A percentile compares a stretch with the other conserved stretches of the same genome.
Evolutionary conservation across 2,329 filamentous ascomycete species (phyloP).

Genomic region (Aspergillus sp.): DNA sequence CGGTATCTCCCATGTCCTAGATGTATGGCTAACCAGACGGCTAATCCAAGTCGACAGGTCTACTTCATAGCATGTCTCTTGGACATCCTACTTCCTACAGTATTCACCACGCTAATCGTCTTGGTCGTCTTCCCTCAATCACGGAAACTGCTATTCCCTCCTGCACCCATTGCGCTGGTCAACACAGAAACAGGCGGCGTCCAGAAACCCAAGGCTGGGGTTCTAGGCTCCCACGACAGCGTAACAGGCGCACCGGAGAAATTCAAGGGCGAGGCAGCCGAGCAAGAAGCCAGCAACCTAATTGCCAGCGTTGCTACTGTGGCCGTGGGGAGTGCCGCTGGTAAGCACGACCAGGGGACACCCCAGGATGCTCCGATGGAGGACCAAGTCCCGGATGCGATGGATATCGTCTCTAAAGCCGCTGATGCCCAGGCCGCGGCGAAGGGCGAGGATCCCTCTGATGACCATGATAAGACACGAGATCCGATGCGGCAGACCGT

Average conservation of each 20-base stretch:
- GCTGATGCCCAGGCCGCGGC: conserved; percentile 57
- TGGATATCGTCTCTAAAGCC: conserved; percentile 54
- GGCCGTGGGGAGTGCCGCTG: conserved; percentile 55
- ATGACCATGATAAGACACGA: conserved; percentile 72
- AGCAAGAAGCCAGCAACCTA: conserved; percentile 79
- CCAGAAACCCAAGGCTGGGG: conserved; percentile 73
- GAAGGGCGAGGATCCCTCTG: conserved; percentile 50
- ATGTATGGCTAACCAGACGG: not conserved
- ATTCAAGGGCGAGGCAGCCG: conserved; percentile 78
- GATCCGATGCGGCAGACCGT: conserved; percentile 74
- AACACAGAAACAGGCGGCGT: conserved; percentile 68
- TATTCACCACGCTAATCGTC: conserved; percentile 60
- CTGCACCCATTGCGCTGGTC: conserved; percentile 73
- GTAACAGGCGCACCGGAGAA: conserved; percentile 81
- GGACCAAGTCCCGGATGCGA: conserved; percentile 61
- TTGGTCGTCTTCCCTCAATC: conserved; percentile 66
- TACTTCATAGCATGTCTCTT: conserved; percentile 69
- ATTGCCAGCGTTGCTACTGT: conserved; percentile 74
- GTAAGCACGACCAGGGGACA: conserved; percentile 74
- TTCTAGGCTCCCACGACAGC: conserved; percentile 73
- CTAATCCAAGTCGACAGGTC: conserved; percentile 29
- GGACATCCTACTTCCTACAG: conserved; percentile 64
- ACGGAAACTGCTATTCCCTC: conserved; percentile 66
- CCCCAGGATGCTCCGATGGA: conserved; percentile 54
- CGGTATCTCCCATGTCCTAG: conserved; percentile 36